Base-by-base conservation (phyloP, 2,329 filamentous ascomycete species). In the Bipolaris gigantea region DNA sequence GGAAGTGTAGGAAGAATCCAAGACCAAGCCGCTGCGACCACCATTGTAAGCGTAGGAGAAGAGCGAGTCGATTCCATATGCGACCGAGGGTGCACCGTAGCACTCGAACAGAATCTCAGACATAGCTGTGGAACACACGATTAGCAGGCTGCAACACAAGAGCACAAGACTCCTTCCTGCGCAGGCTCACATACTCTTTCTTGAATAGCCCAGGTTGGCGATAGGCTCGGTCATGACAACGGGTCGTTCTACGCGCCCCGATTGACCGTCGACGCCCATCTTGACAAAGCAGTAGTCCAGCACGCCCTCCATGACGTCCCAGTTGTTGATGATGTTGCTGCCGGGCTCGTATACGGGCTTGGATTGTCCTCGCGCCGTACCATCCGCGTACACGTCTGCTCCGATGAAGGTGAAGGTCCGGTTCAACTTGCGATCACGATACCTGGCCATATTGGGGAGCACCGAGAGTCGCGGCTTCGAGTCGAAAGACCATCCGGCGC, bases 41-140 rank as follows among this genome's bases (percentile, higher is more conserved):
- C 89, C 85, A 73, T 99, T 99, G 78, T 96, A 89, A 57, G 88
- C 83, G 78, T 96, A 99, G 18, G 93, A 95, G 78, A 99, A 99
- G 30, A 99, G 84, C 10, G 92, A 95, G 75, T 99, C 94, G 76
- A 99, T 92, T 47, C 94, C 94, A 75, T 94, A 97, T 16, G 92
- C 89, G 23, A 97, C 83, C 1, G 90, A 93, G 0, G 94, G 93
- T 10, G 90, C 92, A 55, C 86, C 85, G 74, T 99, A 99, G 76
- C 92, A 95, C 75, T 99, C 94, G 73, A 97, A 99, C 10, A 99
- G 80, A 50, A 97, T 93, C 71, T 99, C 94, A 39, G 90, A 96
- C 93, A 97, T 97, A 64, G 90, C 91, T 96, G 62, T 48, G 36
- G 39, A 16, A 16, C 15, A 3, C 18, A 42, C 48, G 53, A 70